These are phyloP conservation scores for Capsella rubella DNA, from an alignment of 441 rosid genomes.

Conservation along the genomic window DNA sequence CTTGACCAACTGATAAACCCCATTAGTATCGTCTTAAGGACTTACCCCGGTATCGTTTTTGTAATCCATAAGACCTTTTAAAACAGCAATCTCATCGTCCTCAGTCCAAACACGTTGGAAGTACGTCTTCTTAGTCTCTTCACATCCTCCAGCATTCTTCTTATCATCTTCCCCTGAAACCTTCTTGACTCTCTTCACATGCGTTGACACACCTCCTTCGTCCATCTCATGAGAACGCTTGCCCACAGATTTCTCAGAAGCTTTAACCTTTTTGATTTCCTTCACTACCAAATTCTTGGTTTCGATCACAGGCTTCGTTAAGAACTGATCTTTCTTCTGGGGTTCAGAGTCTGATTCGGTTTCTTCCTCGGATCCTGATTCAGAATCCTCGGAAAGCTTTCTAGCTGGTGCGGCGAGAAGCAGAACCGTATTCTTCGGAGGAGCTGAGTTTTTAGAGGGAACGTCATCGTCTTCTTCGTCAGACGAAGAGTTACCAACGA, in stretches of 20 bases:
- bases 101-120: slow-evolving; percentile 58
- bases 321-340: slow-evolving; percentile 3
- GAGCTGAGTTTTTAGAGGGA: background rate
- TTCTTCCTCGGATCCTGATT: slow-evolving; percentile 39
- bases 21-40: slow-evolving; percentile 41
- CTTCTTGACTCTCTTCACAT: slow-evolving; percentile 47
- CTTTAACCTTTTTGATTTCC: background rate
- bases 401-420: background rate
- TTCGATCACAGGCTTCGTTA: slow-evolving; percentile 25
- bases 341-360: slow-evolving; percentile 41
- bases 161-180: slow-evolving; percentile 36
- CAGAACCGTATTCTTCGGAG: background rate
- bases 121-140: slow-evolving; percentile 46
- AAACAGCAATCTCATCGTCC: slow-evolving; percentile 55
- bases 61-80: slow-evolving; percentile 52
- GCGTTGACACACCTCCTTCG: slow-evolving; percentile 14
- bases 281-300: slow-evolving; percentile 37
- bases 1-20: slow-evolving; percentile 51
- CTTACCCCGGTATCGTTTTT: slow-evolving; percentile 39
- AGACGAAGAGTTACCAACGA: slow-evolving; percentile 3
- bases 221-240: slow-evolving; percentile 36
- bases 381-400: slow-evolving; percentile 31
- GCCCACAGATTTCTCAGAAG: slow-evolving; percentile 17
- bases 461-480: background rate
- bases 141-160: slow-evolving; percentile 39